phyloP scores from a whole-genome alignment of 2,329 filamentous ascomycete genomes.

The Annulohypoxylon truncatum region DNA sequence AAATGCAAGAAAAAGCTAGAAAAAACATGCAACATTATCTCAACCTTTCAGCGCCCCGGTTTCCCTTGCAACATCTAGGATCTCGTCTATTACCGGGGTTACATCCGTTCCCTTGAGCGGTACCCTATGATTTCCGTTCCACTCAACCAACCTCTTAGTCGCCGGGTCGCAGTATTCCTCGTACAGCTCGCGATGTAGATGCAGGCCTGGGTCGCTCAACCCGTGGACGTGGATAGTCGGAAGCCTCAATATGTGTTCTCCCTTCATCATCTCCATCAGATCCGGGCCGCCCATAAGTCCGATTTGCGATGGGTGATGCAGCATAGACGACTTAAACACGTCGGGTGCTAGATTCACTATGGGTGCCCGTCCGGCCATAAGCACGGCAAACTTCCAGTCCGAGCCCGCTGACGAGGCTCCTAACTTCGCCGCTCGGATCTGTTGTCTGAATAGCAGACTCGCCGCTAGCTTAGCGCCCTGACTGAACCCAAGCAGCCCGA shows the following conservation, averaged over 20 bases:
- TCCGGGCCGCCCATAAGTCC: conserved; percentile 58
- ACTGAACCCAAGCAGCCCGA: conserved; percentile 73
- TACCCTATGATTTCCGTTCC: conserved; percentile 78
- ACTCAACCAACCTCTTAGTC: conserved; percentile 71
- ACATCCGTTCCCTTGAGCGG: conserved; percentile 77
- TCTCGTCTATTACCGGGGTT: conserved; percentile 62
- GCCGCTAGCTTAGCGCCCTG: conserved; percentile 73
- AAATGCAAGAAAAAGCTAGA: neutral
- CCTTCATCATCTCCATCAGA: conserved; percentile 53
- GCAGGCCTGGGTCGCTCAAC: conserved; percentile 67
- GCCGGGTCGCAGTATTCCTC: conserved; percentile 69
- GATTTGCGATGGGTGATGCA: conserved; percentile 44
- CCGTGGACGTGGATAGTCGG: conserved; percentile 79
- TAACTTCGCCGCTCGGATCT: conserved; percentile 60
- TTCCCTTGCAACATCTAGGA: conserved; percentile 63
- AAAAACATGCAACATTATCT: neutral
- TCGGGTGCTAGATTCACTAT: conserved; percentile 63
- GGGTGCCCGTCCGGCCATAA: conserved; percentile 71
- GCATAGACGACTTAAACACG: conserved; percentile 46
- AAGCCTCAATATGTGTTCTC: conserved; percentile 61
- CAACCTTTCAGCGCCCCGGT: conserved; percentile 52
- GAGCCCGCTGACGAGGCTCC: conserved; percentile 41
- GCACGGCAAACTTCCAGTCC: conserved; percentile 68
- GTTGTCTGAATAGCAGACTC: conserved; percentile 70
- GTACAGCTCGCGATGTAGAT: conserved; percentile 67